Evolutionary conservation across 2,329 filamentous ascomycete genomes (phyloP).

Genomic region (Rosellinia necatrix): DNA sequence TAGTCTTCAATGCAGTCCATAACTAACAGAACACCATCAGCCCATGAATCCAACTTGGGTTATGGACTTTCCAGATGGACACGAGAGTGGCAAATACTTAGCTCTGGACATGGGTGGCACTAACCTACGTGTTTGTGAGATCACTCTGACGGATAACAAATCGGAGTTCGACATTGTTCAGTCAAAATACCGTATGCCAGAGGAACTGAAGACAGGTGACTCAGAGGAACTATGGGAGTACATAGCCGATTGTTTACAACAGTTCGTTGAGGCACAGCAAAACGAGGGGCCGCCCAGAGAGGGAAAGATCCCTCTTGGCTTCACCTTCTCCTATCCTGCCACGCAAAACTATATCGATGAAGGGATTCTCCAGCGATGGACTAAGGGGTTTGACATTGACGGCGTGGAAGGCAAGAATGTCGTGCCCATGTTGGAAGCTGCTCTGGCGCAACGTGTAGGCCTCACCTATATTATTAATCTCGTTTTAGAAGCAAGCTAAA

Average conservation of each 20-base stretch:
- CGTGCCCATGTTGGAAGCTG: constrained; percentile 83
- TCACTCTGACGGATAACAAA: constrained; percentile 83
- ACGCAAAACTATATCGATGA: constrained; percentile 94
- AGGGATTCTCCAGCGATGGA: constrained; percentile 92
- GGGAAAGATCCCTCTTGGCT: constrained; percentile 77
- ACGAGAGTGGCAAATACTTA: constrained; percentile 85
- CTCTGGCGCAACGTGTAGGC: constrained; percentile 69
- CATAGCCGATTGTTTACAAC: constrained; percentile 87
- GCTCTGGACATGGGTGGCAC: constrained; percentile 96
- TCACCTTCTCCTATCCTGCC: constrained; percentile 95
- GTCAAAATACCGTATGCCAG: constrained; percentile 93
- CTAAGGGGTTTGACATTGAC: constrained; percentile 93
- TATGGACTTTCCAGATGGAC: constrained; percentile 82
- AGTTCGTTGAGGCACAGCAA: constrained; percentile 88
- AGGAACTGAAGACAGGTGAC: constrained; percentile 84
- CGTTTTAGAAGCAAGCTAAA: constrained; percentile 27
- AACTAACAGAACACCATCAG: constrained; percentile 49
- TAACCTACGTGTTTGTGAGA: constrained; percentile 92
- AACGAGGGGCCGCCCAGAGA: constrained; percentile 62
- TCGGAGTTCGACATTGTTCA: constrained; percentile 94
- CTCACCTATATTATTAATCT: not conserved
- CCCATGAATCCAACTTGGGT: constrained; percentile 99
- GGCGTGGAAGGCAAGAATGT: constrained; percentile 91
- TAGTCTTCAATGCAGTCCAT: not conserved
- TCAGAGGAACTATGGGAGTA: constrained; percentile 92